Base-by-base conservation (phyloP, 805 yeast genomes). In the Myxozyma monticola region DNA sequence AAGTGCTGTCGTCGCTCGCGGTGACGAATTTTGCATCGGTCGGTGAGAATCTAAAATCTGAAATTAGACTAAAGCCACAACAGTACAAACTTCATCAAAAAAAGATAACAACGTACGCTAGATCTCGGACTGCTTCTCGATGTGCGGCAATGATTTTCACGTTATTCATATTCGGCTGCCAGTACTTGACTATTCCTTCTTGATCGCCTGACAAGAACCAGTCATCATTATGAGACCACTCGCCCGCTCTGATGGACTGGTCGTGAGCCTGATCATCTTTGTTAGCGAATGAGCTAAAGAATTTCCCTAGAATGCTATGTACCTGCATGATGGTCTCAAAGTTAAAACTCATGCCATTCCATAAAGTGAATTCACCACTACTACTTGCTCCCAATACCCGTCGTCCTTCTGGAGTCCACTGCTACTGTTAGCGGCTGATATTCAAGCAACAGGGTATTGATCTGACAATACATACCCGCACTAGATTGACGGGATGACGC, bases 151-250 rank as follows among this genome's bases (percentile, higher is more conserved):
- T 63, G 25, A 87, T 84, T 65, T 91, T 89, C 40, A 95, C 97
- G 73, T 93, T 91, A 70, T 93, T 93, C 73, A 93, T 88, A 69
- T 93, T 93, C 4, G 97, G 95, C 70, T 90, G 98, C 99, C 99
- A 93, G 64, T 85, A 91, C 71, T 93, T 93, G 62, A 93, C 78
- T 4, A 76, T 74, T 22, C 99, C 99, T 49, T 84, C 89, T 62
- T 89, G 91, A 70, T 93, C 98, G 31, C 96, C 96, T 64, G 95
- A 84, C 21, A 93, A 72, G 53, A 93, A 76, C 98, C 98, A 93
- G 56, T 90, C 96, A 54, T 88, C 96, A 53, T 84, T 83, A 66
- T 88, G 95, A 4, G 93, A 83, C 69, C 91, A 93, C 57, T 79
- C 77, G 63, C 88, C 71, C 1, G 91, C 75, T 29, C 89, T 76